Evolutionary conservation across 2,329 filamentous ascomycete species (phyloP).

Genomic region (Xylariaceae sp.): DNA sequence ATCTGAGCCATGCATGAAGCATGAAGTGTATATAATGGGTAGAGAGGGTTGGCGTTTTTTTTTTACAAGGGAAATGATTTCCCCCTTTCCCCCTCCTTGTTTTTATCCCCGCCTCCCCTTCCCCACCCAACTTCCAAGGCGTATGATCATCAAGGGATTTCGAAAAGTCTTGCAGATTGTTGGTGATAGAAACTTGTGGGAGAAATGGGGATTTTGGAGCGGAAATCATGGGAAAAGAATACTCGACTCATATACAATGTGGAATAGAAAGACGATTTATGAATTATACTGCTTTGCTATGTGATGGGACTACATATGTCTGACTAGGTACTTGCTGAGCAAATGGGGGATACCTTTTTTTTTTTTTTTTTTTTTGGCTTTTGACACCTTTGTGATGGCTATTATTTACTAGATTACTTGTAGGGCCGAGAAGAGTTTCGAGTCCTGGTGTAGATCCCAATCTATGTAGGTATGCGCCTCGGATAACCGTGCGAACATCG

Average conservation of each 20-base stretch:
- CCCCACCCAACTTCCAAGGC: neutral
- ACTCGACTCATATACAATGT: slow-evolving; percentile 19
- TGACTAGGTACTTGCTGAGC: no score
- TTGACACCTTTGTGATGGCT: no score
- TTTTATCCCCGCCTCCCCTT: no score
- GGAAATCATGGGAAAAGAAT: slow-evolving; percentile 10
- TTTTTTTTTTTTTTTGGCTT: no score
- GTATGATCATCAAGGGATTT: slow-evolving; percentile 1
- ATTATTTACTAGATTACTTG: no score
- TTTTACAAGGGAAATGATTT: no score
- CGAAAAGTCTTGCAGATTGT: no score
- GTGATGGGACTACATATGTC: neutral
- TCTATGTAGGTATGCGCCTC: no score
- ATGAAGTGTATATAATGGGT: slow-evolving; percentile 18
- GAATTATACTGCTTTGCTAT: neutral
- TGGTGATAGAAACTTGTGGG: neutral
- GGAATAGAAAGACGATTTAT: slow-evolving; percentile 2
- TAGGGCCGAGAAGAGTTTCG: no score
- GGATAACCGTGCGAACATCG: no score
- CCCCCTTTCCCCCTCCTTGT: no score
- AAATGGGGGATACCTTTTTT: neutral
- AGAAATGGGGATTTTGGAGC: neutral
- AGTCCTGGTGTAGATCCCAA: no score
- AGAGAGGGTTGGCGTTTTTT: slow-evolving; percentile 11
- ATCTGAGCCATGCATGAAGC: neutral